A percentile compares a stretch with the other conserved stretches of the same genome.
phyloP scores from a whole-genome alignment of 2,329 filamentous ascomycete genomes.

The Colletotrichum caudatum region DNA sequence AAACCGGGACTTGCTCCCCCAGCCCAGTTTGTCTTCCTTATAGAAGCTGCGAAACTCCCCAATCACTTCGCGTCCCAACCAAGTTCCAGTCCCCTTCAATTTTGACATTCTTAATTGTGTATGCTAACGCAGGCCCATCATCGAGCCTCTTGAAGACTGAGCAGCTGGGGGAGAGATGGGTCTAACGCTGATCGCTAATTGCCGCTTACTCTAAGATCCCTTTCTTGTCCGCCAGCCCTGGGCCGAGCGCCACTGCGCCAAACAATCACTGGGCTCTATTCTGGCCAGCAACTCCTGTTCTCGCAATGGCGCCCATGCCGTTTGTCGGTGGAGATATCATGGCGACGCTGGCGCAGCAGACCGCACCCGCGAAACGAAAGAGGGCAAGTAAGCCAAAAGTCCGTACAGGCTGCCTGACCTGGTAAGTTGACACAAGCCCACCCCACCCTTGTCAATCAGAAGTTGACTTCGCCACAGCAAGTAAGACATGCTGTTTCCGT shows the following conservation, averaged over 20 bases:
- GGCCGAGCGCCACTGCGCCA: neutral
- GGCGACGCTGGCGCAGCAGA: neutral
- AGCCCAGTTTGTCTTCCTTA: neutral
- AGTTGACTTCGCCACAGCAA: slow-evolving; percentile 44
- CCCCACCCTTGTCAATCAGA: neutral
- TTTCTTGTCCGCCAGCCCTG: neutral
- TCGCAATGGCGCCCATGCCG: slow-evolving; percentile 17
- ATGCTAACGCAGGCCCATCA: neutral
- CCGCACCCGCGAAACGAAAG: slow-evolving; percentile 43
- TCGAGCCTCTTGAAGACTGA: neutral
- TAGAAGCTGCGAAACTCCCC: neutral
- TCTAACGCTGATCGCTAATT: too few species aligned
- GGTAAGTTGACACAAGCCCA: slow-evolving; percentile 47
- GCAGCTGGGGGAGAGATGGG: neutral
- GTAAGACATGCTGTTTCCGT: slow-evolving; percentile 42
- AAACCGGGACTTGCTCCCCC: neutral
- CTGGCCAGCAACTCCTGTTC: neutral
- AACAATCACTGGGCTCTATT: neutral
- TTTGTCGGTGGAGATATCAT: neutral
- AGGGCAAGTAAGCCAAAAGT: slow-evolving; percentile 55
- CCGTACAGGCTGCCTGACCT: slow-evolving; percentile 55
- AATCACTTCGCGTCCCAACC: neutral
- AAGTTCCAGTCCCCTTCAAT: neutral
- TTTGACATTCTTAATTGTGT: too few species aligned
- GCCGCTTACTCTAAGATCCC: too few species aligned